Evolutionary conservation across 352 stramenopile species (phyloP).

Genomic region (Phytophthora boehmeriae): DNA sequence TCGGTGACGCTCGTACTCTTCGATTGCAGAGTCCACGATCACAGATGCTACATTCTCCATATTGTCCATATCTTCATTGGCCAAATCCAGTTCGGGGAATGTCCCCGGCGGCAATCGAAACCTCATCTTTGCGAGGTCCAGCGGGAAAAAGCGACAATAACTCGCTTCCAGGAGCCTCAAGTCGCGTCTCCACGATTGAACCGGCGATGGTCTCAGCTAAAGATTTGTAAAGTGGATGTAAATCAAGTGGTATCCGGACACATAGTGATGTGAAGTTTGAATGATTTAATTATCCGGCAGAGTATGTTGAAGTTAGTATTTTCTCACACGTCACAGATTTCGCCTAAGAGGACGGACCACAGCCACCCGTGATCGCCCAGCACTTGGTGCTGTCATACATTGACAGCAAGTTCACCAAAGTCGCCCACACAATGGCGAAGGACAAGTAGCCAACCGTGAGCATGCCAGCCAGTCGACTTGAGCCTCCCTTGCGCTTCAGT

Average conservation of each 20-base stretch:
- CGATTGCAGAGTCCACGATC: slow-evolving; percentile 39
- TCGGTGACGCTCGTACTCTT: slow-evolving; percentile 32
- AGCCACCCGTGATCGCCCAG: slow-evolving; percentile 63
- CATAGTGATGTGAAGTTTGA: too few species aligned
- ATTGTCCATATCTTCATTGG: slow-evolving; percentile 42
- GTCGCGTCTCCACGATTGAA: neutral
- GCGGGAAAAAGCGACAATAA: too few species aligned
- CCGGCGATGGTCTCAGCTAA: neutral
- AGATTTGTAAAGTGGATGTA: neutral
- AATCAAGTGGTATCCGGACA: neutral
- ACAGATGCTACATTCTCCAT: slow-evolving; percentile 39
- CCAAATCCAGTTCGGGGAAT: slow-evolving; percentile 47
- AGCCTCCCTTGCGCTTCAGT: slow-evolving; percentile 44
- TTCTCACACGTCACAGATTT: slow-evolving; percentile 1
- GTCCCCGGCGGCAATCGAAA: slow-evolving; percentile 40
- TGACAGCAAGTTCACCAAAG: slow-evolving; percentile 49
- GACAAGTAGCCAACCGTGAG: slow-evolving; percentile 42
- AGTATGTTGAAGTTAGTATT: neutral
- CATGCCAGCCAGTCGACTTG: slow-evolving; percentile 39
- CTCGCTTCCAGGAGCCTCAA: neutral
- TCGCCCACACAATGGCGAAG: slow-evolving; percentile 45
- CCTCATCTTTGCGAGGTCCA: slow-evolving; percentile 23
- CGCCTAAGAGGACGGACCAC: slow-evolving; percentile 25
- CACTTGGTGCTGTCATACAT: slow-evolving; percentile 65
- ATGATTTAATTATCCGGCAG: neutral